phyloP scores from a whole-genome alignment of 73 alveolate species.

The Paramecium tetraurelia region DNA sequence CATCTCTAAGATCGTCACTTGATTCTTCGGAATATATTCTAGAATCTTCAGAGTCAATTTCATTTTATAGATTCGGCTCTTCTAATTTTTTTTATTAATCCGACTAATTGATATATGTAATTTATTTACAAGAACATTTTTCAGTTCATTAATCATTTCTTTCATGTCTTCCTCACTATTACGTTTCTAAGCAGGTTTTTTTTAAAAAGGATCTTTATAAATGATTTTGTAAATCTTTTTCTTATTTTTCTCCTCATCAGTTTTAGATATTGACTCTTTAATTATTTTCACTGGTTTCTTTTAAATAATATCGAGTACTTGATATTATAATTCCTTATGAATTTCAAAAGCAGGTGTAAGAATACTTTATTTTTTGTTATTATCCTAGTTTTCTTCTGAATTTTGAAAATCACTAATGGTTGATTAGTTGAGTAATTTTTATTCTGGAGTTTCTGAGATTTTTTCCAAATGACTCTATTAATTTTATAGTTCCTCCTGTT shows the following conservation, averaged over 20 bases:
- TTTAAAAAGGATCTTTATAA: slow-evolving; percentile 16
- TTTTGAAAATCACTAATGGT: not conserved
- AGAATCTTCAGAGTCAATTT: not conserved
- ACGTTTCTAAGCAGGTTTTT: not conserved
- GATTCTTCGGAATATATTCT: not conserved
- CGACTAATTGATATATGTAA: not conserved
- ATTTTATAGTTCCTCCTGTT: not conserved
- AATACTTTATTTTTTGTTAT: not conserved
- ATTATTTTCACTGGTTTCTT: not conserved
- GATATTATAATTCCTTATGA: not conserved
- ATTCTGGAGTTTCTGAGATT: slow-evolving; percentile 27
- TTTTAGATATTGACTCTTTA: not conserved
- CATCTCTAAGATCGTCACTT: not conserved
- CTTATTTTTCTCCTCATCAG: slow-evolving; percentile 30
- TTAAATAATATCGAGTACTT: not conserved
- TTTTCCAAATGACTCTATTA: not conserved
- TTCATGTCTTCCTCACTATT: slow-evolving; percentile 9
- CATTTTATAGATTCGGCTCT: not conserved
- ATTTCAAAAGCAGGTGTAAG: not conserved
- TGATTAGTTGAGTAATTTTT: not conserved
- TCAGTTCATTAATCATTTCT: slow-evolving; percentile 10
- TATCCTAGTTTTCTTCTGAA: not conserved
- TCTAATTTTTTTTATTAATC: not conserved
- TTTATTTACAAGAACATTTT: not conserved
- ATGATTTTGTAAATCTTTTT: slow-evolving; percentile 4